Percentiles rank a stretch among this genome's conserved stretches.
phyloP scores from a whole-genome alignment of 306 rosid species.

The Malus orientalis region DNA sequence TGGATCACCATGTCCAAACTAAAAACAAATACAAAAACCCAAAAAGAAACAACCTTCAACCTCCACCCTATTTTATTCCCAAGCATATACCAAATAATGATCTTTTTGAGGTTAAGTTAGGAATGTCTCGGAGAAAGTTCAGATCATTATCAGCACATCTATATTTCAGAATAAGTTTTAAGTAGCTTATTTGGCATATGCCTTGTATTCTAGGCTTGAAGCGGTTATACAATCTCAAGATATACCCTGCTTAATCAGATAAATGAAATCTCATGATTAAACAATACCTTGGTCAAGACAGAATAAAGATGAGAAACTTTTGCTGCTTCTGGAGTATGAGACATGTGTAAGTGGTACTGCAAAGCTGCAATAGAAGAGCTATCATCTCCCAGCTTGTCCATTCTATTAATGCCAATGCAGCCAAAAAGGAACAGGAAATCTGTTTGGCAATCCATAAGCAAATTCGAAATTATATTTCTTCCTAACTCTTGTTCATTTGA shows the following conservation, averaged over 20 bases:
- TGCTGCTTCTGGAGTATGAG: conserved; percentile 44
- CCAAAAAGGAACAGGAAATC: conserved; percentile 72
- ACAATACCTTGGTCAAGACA: conserved; percentile 57
- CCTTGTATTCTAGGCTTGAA: not conserved
- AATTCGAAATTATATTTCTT: conserved; percentile 46
- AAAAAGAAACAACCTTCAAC: not conserved
- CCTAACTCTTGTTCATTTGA: conserved; percentile 37
- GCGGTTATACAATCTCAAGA: not conserved
- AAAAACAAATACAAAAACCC: not conserved
- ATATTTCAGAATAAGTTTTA: not conserved
- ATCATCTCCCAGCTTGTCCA: conserved; percentile 30
- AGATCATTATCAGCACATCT: not conserved
- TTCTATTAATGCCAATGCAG: conserved; percentile 38
- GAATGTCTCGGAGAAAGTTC: not conserved
- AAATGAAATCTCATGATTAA: not conserved
- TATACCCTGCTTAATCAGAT: not conserved
- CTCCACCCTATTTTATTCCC: not conserved
- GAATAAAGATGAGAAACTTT: conserved; percentile 62
- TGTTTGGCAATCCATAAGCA: conserved; percentile 56
- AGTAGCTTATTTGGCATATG: not conserved
- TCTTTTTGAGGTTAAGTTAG: not conserved
- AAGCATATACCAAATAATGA: not conserved
- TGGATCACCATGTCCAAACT: not conserved
- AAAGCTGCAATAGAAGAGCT: conserved; percentile 34
- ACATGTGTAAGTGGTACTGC: conserved; percentile 21